These are phyloP conservation scores for Crithidia acanthocephali DNA, from an alignment of 208 protist genomes.

Conservation along the genomic window DNA sequence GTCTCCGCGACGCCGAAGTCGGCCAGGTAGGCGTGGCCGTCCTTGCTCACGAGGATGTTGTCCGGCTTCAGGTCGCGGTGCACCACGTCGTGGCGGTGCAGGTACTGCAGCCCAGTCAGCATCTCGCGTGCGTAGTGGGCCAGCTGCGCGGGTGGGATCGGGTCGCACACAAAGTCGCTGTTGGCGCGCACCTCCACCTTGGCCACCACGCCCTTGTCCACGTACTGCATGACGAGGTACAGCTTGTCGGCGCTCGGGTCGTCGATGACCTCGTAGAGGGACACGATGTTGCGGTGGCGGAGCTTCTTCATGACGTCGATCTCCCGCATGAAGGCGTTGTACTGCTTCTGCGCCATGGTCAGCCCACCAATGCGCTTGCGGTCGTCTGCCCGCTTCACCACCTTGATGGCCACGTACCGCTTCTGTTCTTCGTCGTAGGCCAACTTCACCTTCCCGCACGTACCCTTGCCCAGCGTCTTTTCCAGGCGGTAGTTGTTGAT, in stretches of 20 bases:
- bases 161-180: constrained; percentile 45
- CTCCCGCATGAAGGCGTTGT: constrained; percentile 73
- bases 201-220: constrained; percentile 63
- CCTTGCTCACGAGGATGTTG: constrained; percentile 71
- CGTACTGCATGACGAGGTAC: constrained; percentile 94
- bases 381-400: constrained; percentile 60
- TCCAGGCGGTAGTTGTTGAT: constrained; percentile 79
- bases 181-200: constrained; percentile 31
- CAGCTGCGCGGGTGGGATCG: constrained; percentile 46
- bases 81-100: constrained; percentile 77
- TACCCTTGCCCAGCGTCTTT: constrained; percentile 63
- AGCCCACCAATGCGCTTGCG: constrained; percentile 33
- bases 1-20: constrained; percentile 86
- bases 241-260: constrained; percentile 90
- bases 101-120: constrained; percentile 59
- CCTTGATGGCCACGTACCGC: constrained; percentile 68
- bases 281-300: constrained; percentile 94
- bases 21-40: constrained; percentile 58
- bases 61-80: constrained; percentile 90
- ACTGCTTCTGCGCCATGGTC: constrained; percentile 38
- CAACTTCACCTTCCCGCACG: constrained; percentile 68
- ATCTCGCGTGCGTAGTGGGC: constrained; percentile 57
- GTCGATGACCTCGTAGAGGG: constrained; percentile 96
- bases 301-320: constrained; percentile 96
- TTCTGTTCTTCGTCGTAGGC: constrained; percentile 43